Evolutionary conservation across 2,329 filamentous ascomycete species (phyloP).

Genomic region (Mycosphaerella arachidis): DNA sequence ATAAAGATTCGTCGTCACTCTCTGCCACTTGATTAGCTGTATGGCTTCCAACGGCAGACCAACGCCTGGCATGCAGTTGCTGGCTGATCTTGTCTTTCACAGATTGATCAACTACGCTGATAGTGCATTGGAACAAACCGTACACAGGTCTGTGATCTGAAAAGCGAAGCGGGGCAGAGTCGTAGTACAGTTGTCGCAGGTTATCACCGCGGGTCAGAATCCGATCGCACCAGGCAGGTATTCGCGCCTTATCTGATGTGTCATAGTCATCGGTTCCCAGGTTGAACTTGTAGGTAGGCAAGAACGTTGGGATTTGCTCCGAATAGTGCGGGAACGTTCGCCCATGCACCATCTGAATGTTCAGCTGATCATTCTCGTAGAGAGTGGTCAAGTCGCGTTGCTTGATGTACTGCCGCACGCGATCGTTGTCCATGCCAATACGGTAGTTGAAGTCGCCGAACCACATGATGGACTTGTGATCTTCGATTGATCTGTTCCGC

Average conservation of each 20-base stretch:
- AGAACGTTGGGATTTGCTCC: slow-evolving; percentile 80
- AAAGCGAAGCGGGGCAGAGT: slow-evolving; percentile 75
- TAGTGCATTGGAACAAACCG: slow-evolving; percentile 77
- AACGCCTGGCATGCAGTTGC: slow-evolving; percentile 66
- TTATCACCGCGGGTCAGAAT: slow-evolving; percentile 82
- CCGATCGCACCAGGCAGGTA: slow-evolving; percentile 95
- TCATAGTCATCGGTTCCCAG: slow-evolving; percentile 85
- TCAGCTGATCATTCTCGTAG: slow-evolving; percentile 92
- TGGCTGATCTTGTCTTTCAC: slow-evolving; percentile 68
- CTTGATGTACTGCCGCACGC: slow-evolving; percentile 68
- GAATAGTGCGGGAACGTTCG: slow-evolving; percentile 87
- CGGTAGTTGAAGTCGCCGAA: slow-evolving; percentile 98
- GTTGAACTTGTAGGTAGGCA: slow-evolving; percentile 95
- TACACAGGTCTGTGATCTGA: slow-evolving; percentile 97
- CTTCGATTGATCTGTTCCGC: slow-evolving; percentile 81
- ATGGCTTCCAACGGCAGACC: slow-evolving; percentile 61
- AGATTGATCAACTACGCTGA: slow-evolving; percentile 74
- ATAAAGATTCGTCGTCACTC: slow-evolving; percentile 70
- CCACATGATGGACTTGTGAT: slow-evolving; percentile 91
- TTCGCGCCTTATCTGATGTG: slow-evolving; percentile 88
- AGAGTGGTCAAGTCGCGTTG: slow-evolving; percentile 69
- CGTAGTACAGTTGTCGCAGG: slow-evolving; percentile 77
- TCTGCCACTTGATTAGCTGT: slow-evolving; percentile 58
- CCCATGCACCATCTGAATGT: slow-evolving; percentile 93
- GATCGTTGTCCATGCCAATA: slow-evolving; percentile 77